Evolutionary conservation across 768 basidiomycete genomes (phyloP), one percentile per base, ranked within the genome.

Genomic region (Porphyrellus cyaneotinctus): DNA sequence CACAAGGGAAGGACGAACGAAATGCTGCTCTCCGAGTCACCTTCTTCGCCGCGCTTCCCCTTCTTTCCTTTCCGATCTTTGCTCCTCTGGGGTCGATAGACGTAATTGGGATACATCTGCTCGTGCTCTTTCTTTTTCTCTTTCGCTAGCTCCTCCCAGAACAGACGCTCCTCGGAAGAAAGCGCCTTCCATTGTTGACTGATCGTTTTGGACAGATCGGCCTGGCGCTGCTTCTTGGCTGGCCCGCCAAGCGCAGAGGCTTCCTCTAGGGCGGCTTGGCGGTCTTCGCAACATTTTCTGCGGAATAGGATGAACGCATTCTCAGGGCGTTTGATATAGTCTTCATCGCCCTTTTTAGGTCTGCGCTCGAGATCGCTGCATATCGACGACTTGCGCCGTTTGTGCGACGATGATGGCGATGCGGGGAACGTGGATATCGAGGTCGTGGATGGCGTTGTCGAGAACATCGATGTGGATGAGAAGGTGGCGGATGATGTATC

Each of bases 261-360:
- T 47, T 81, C 81, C 44, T 80, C 80, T 49, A 72, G 74, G 41
- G 78, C 77, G 14, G 74, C 72, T 67, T 85, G 82, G 31, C 83
- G 80, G 46, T 87, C 84, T 69, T 86, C 83, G 70, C 84, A 87
- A 70, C 84, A 87, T 62, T 85, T 82, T 60, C 87, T 79, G 49
- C 88, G 81, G 79, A 90, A 90, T 50, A 90, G 78, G 66, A 90
- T 90, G 75, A 90, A 90, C 9, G 88, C 88, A 63, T 90, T 89
- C 72, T 88, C 85, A 2, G 87, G 88, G 38, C 88, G 82, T 70
- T 88, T 88, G 74, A 90, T 82, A 64, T 90, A 90, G 68, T 87
- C 86, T 44, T 86, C 85, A 69, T 89, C 87, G 60, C 88, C 87
- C 74, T 84, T 77, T 68, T 74, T 76, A 10, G 77, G 70, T 51